These are phyloP conservation scores for Canariomyces notabilis DNA, from an alignment of 2,329 filamentous ascomycete genomes.

Conservation along the genomic window DNA sequence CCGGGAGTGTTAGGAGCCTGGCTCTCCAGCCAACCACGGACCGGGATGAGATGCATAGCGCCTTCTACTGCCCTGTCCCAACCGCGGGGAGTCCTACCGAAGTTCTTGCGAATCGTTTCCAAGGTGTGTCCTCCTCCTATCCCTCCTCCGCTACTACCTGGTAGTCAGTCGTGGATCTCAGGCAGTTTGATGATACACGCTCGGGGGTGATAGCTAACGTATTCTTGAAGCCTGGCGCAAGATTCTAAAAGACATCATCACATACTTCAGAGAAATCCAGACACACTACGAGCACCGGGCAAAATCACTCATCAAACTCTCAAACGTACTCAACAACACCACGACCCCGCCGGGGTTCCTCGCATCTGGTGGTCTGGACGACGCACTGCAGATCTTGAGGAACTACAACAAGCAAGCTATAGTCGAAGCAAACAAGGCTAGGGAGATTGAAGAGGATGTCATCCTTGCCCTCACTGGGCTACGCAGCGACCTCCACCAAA, in stretches of 20 bases:
- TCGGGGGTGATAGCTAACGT: slow-evolving; percentile 17
- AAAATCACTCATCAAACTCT: slow-evolving; percentile 76
- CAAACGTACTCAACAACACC: slow-evolving; percentile 79
- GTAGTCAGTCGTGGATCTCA: too few relatives aligned
- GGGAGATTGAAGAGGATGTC: slow-evolving; percentile 86
- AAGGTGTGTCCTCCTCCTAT: slow-evolving; percentile 53
- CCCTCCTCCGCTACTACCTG: not conserved
- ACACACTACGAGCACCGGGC: slow-evolving; percentile 79
- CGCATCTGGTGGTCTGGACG: slow-evolving; percentile 74
- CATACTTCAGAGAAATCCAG: slow-evolving; percentile 91
- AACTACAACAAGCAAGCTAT: slow-evolving; percentile 79
- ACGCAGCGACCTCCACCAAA: slow-evolving; percentile 82
- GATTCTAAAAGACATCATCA: slow-evolving; percentile 86
- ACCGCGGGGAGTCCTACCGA: slow-evolving; percentile 86
- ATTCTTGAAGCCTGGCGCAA: slow-evolving; percentile 77
- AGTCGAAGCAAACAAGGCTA: slow-evolving; percentile 78
- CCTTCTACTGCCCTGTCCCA: slow-evolving; percentile 84
- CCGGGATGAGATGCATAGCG: slow-evolving; percentile 69
- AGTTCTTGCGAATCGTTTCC: slow-evolving; percentile 78
- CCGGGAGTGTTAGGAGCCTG: slow-evolving; percentile 81
- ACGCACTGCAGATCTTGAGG: slow-evolving; percentile 75
- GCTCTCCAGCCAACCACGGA: slow-evolving; percentile 64
- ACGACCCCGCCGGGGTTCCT: slow-evolving; percentile 71
- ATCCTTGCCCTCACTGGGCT: slow-evolving; percentile 81
- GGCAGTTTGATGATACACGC: too few relatives aligned